A percentile compares a stretch with the other conserved stretches of the same genome.
Conservation (phyloP, 139 green algal species). For the Chlamydomonas incerta region DNA sequence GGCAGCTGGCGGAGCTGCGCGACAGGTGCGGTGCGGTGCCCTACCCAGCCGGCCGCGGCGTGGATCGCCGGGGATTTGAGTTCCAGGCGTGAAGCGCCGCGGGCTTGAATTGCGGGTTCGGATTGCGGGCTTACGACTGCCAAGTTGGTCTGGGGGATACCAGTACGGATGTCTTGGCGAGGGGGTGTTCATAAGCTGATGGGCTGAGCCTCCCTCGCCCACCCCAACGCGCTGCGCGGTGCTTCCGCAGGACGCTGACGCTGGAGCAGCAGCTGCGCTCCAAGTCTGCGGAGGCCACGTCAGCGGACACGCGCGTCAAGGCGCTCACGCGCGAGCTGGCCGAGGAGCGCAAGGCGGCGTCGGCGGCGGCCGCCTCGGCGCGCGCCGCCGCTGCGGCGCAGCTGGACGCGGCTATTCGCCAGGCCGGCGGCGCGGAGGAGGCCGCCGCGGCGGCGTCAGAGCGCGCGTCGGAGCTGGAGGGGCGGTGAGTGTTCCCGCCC, state of each 20-base stretch:
- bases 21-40: too few relatives aligned
- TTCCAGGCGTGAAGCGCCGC: too few relatives aligned
- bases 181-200: too few relatives aligned
- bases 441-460: neutral
- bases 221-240: neutral
- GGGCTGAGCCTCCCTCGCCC: neutral
- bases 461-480: conserved; percentile 6
- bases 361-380: conserved; percentile 3
- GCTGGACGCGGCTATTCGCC: conserved; percentile 18
- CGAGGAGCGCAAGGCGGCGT: conserved; percentile 11
- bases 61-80: too few relatives aligned
- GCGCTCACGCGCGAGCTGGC: conserved; percentile 13
- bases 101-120: too few relatives aligned
- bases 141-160: too few relatives aligned
- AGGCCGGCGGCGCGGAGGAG: conserved; percentile 17
- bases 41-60: too few relatives aligned
- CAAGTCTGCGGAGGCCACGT: conserved; percentile 9
- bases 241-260: neutral
- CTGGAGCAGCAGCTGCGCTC: conserved; percentile 43
- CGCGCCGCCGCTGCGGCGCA: neutral
- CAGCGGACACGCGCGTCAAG: conserved; percentile 14
- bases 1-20: neutral
- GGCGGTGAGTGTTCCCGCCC: too few relatives aligned
- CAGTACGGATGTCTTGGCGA: too few relatives aligned
- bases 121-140: too few relatives aligned